These are phyloP conservation scores for Colletotrichum musicola DNA, from an alignment of 2,329 filamentous ascomycete genomes.

Conservation along the genomic window DNA sequence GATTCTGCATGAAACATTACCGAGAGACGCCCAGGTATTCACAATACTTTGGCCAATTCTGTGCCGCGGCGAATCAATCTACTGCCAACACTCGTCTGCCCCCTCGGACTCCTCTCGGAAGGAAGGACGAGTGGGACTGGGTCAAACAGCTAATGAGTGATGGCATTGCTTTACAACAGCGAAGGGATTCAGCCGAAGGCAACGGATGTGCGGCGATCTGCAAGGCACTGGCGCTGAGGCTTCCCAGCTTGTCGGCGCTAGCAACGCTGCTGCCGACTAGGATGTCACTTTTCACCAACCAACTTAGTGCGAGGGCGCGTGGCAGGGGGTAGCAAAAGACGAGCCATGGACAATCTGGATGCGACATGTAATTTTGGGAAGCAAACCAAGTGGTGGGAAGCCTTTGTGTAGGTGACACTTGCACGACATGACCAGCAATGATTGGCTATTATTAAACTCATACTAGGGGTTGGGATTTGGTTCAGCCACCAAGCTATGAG, in stretches of 20 bases:
- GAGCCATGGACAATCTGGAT: conserved; percentile 30
- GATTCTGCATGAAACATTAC: conserved; percentile 6
- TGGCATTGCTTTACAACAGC: not conserved
- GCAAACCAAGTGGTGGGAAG: conserved; percentile 1
- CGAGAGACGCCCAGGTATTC: conserved; percentile 7
- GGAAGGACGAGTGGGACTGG: not conserved
- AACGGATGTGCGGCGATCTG: conserved; percentile 21
- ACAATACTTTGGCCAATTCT: conserved; percentile 3
- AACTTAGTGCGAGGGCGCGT: conserved; percentile 11
- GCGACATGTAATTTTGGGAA: conserved; percentile 24
- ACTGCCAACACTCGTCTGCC: not conserved
- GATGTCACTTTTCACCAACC: conserved; percentile 14
- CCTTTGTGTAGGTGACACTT: conserved; percentile 6
- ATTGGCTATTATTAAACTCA: conserved; percentile 2
- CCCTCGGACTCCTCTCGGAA: not conserved
- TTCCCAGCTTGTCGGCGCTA: conserved; percentile 29
- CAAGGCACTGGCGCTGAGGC: conserved; percentile 19
- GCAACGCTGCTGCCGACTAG: conserved; percentile 19
- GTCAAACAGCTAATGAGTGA: not conserved
- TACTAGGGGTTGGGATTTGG: conserved; percentile 1
- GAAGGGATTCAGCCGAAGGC: conserved; percentile 4
- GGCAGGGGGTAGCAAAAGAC: not conserved
- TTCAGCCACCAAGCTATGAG: not conserved
- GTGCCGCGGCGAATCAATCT: not conserved
- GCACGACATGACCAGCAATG: not conserved